Evolutionary conservation across 2,329 filamentous ascomycete species (phyloP), one percentile per base, ranked within the genome.

Genomic region (Myriangium duriaei): DNA sequence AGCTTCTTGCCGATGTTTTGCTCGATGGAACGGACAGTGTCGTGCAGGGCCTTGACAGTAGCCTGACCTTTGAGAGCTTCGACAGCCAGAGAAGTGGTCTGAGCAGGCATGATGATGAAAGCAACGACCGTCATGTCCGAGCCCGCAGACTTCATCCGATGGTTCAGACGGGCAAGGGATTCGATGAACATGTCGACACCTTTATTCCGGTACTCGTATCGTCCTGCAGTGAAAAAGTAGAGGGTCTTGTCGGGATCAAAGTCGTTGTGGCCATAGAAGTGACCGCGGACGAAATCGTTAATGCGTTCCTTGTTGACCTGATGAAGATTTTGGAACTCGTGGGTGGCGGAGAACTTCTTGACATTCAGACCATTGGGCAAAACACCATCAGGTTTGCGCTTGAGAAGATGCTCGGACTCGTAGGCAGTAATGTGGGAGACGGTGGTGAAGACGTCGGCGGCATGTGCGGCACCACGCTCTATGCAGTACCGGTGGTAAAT

Each of bases 151-250:
- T 96, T 96, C 55, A 98, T 75, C 28, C 81, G 76, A 66, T 96
- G 87, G 63, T 98, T 98, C 52, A 98, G 66, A 30, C 91, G 82
- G 17, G 91, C 91, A 45, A 98, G 67, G 3, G 87, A 91, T 63
- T 98, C 91, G 49, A 98, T 93, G 61, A 96, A 98, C 91, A 98
- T 96, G 61, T 98, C 91, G 7, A 95, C 88, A 54, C 91, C 91
- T 65, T 98, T 98, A 57, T 98, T 98, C 47, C 91, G 72, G 71
- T 88, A 98, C 61, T 98, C 91, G 55, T 98, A 98, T 45, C 91
- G 81, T 43, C 91, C 91, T 5, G 91, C 82, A 3, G 87, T 98
- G 68, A 98, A 98, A 64, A 96, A 81, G 64, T 95, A 98, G 24
- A 98, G 73, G 0, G 91, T 98, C 61, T 96, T 94, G 43, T 96